Evolutionary conservation across 148 eudicot genomes (phyloP), one percentile per base, ranked within the genome.

Genomic region (Vaccinium myrtillus): DNA sequence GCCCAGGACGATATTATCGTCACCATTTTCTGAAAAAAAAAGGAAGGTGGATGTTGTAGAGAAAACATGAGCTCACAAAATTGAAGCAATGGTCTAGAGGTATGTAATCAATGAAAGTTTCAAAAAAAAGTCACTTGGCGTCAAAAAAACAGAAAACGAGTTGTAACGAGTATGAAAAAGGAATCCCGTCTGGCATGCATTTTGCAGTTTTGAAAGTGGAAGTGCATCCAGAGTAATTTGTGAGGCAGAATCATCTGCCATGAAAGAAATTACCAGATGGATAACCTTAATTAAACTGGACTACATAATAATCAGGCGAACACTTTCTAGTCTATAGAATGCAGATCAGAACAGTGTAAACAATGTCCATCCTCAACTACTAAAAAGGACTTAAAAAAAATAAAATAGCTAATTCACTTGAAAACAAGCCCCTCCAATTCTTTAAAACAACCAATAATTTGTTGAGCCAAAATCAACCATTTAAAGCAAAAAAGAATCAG

Each of bases 1-100:
- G 83, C 96, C 98, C 77, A 97, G 85, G 30, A 97, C 85, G 84
- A 94, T 84, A 86, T 95, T 97, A 10, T 97, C 99, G 81, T 96
- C 98, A 61, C 91, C 95, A 87, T 87, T 87, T 85, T 79, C 98
- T 97, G 89, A 56, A 79, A 39, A 32, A 82, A 56, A 51, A 85
- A 32, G 79, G 51, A 53, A 85, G 67, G 78, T 30, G 58, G 63
- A 13, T 5, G 25, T 53, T 30, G 59, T 83, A 67, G 85, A 16
- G 21, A 36, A 82, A 76, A 43, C 14, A 32, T 32, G n/a, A 84
- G 71, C 56, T 18, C 13, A 36, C 8, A 2, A 19, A 49, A 46
- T 74, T 27, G 21, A 4, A 51, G 25, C 54, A 65, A 70, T 82
- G 55, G 23, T 51, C 1, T 49, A 61, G 50, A 82, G 14, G 70